phyloP scores from a whole-genome alignment of 352 stramenopile genomes.

The Phytophthora hibernalis region DNA sequence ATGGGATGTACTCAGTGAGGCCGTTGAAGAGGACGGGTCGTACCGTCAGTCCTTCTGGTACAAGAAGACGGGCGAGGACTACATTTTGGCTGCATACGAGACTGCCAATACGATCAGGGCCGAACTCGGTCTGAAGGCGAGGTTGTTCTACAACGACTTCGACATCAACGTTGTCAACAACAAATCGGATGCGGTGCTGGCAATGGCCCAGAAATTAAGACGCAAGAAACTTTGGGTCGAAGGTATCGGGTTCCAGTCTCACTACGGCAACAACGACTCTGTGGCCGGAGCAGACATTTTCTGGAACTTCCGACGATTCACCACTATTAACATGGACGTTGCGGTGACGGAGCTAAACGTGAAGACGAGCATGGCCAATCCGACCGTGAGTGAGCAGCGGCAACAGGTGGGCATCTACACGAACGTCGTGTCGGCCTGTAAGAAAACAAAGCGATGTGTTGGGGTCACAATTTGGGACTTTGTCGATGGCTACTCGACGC shows the following conservation, averaged over 20 bases:
- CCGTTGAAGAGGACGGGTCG: constrained; percentile 26
- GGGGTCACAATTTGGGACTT: constrained; percentile 30
- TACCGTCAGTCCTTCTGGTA: constrained; percentile 39
- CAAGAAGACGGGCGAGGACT: constrained; percentile 29
- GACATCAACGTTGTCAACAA: constrained; percentile 24
- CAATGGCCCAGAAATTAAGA: constrained; percentile 14
- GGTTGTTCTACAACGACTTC: constrained; percentile 28
- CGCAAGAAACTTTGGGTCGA: constrained; percentile 16
- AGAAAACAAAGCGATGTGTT: constrained; percentile 23
- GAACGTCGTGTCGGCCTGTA: constrained; percentile 26
- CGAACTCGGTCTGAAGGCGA: constrained; percentile 17
- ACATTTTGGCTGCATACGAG: constrained; percentile 30
- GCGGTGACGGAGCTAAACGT: constrained; percentile 34
- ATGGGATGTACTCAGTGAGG: constrained; percentile 27
- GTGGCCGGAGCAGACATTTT: constrained; percentile 16
- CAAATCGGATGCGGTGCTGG: constrained; percentile 27
- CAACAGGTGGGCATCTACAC: constrained; percentile 23
- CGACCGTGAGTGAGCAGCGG: constrained; percentile 16
- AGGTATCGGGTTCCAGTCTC: constrained; percentile 29
- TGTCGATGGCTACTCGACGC: constrained; percentile 29
- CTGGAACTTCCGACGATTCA: constrained; percentile 30
- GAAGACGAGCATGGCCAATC: constrained; percentile 17
- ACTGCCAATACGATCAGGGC: constrained; percentile 25
- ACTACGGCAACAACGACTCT: constrained; percentile 15
- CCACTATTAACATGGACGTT: constrained; percentile 22